Conservation (phyloP, 257 asterid genomes). For the Cynanchum wilfordii region DNA sequence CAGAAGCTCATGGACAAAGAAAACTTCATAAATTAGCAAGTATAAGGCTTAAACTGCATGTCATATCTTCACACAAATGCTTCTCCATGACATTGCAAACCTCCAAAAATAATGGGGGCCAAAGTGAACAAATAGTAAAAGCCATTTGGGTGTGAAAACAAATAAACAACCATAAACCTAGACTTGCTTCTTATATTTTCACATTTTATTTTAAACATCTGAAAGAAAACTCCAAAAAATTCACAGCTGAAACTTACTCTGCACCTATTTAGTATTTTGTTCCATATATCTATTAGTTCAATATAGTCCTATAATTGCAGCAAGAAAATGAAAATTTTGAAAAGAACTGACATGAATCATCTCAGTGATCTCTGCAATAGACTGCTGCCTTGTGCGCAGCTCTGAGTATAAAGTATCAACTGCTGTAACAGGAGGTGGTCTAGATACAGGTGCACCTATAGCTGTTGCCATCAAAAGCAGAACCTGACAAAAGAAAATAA, state of each 20-base stretch:
- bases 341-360: conserved; percentile 83
- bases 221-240: not conserved
- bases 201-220: not conserved
- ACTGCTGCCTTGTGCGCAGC: conserved; percentile 80
- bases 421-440: conserved; percentile 40
- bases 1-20: not conserved
- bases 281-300: not conserved
- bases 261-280: not conserved
- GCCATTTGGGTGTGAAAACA: not conserved
- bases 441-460: conserved; percentile 48
- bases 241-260: not conserved
- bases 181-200: not conserved
- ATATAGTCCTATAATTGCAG: not conserved
- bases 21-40: not conserved
- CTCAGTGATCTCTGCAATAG: conserved; percentile 92
- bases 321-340: not conserved
- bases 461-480: conserved; percentile 97
- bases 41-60: not conserved
- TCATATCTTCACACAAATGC: not conserved
- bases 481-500: conserved; percentile 44
- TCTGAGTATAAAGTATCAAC: conserved; percentile 43
- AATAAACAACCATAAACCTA: not conserved
- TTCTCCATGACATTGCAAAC: not conserved
- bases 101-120: not conserved
- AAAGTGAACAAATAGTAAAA: not conserved